Base-by-base conservation (phyloP, 768 basidiomycete species). In the Termitomyces bulborhizus region DNA sequence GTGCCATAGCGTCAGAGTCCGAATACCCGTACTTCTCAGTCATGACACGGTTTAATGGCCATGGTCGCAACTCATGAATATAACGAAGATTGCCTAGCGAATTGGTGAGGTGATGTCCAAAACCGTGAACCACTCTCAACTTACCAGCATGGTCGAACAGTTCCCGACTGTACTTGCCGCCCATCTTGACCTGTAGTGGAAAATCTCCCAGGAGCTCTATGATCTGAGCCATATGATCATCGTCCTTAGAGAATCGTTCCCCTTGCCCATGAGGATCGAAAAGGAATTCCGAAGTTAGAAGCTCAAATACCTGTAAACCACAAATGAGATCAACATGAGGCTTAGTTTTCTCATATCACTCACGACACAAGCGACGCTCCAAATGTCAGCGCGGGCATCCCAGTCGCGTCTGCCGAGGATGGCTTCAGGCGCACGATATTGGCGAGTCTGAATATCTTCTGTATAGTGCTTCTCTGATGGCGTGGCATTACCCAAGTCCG, bases 181-280 rank as follows among this genome's bases (percentile, higher is more conserved):
- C 85, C 79, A 88, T 83, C 73, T 91, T 93, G 43, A 87, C 77
- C 47, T 83, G 80, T 27, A 84, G 63, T 13, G 83, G 72, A 58
- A 86, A 83, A 70, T 93, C 89, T 34, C 93, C 93, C 56, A 95
- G 72, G 9, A 97, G 76, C 73, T 97, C 94, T 54, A 95, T 86
- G 58, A 96, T 91, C 73, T 95, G 93, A 36, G 94, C 94, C 80
- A 95, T 84, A 63, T 97, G 94, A 68, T 98, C 96, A 65, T 95
- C 93, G 68, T 97, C 93, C 70, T 94, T 94, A 56, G 84, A 86
- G 64, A 92, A 95, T 45, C 89, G 71, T 60, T 86, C 85, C 26
- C 84, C 83, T 69, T 90, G 87, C 27, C 83, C 84, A 58, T 90
- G 88, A 15, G 91, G 91, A 66, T 96, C 93, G 67, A 97, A 96